These are phyloP conservation scores for Zalaria sp. DNA, from an alignment of 2,329 filamentous ascomycete genomes.

Conservation along the genomic window DNA sequence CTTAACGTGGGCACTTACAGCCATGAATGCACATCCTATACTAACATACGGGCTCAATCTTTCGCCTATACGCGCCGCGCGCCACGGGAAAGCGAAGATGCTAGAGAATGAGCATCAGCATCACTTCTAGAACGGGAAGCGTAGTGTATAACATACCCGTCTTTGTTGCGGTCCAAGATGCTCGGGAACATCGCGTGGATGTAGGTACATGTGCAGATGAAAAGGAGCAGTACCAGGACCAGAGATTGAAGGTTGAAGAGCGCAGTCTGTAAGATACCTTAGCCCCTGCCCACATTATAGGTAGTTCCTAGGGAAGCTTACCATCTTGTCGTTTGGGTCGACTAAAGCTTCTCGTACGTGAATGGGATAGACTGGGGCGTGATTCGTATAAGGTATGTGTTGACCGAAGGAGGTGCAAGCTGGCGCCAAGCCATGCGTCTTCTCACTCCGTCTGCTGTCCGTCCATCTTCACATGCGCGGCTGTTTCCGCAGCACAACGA, in stretches of 20 bases:
- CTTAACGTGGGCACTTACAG: slow-evolving; percentile 42
- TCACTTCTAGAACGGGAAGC: neutral
- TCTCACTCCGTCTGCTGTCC: too few species aligned
- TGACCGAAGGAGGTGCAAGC: too few species aligned
- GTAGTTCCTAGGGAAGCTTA: neutral
- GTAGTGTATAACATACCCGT: slow-evolving; percentile 46
- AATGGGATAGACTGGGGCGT: too few species aligned
- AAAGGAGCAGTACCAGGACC: slow-evolving; percentile 81
- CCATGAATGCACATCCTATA: slow-evolving; percentile 87
- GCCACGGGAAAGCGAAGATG: slow-evolving; percentile 84
- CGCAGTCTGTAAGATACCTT: slow-evolving; percentile 51
- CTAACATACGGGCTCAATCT: slow-evolving; percentile 89
- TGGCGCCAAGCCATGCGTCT: too few species aligned
- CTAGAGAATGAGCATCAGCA: slow-evolving; percentile 25
- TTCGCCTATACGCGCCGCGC: slow-evolving; percentile 84
- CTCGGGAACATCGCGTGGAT: slow-evolving; percentile 78
- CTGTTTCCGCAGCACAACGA: too few species aligned
- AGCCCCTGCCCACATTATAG: too few species aligned
- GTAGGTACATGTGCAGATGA: slow-evolving; percentile 93
- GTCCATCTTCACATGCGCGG: too few species aligned
- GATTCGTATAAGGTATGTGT: too few species aligned
- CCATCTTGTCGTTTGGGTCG: slow-evolving; percentile 2
- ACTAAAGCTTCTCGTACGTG: too few species aligned
- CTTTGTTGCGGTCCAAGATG: slow-evolving; percentile 85
- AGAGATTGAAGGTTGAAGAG: slow-evolving; percentile 99